These are phyloP conservation scores for Stenocarpella maydis DNA, from an alignment of 2,329 filamentous ascomycete species.

Conservation along the genomic window DNA sequence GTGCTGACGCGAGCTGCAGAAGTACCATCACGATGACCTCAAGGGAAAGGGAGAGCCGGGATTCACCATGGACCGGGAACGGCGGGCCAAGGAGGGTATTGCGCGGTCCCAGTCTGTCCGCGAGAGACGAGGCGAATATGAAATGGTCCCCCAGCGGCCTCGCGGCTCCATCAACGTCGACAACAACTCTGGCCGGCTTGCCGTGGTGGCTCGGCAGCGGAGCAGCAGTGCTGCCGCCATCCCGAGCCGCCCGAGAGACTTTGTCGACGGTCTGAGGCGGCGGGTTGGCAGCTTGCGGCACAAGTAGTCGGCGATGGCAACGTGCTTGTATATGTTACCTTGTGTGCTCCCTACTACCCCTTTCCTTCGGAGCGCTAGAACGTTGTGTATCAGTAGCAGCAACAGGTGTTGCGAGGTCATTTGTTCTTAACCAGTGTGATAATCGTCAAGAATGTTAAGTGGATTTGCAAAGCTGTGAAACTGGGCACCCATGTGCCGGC, in stretches of 20 bases:
- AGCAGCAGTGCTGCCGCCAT: constrained; percentile 51
- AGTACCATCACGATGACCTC: constrained; percentile 78
- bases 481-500: background rate
- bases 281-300: constrained; percentile 62
- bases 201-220: constrained; percentile 44
- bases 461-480: background rate
- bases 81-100: constrained; percentile 64
- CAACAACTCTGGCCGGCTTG: constrained; percentile 38
- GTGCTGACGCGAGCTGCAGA: constrained; percentile 46
- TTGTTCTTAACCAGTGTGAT: background rate
- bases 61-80: constrained; percentile 73
- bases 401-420: background rate
- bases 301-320: constrained; percentile 45
- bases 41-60: constrained; percentile 85
- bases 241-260: constrained; percentile 48
- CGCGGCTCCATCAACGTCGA: constrained; percentile 34
- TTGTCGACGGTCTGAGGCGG: constrained; percentile 61
- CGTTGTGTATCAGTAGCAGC: background rate
- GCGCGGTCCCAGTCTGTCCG: constrained; percentile 39
- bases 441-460: background rate
- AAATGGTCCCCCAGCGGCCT: constrained; percentile 54
- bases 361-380: background rate
- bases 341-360: background rate
- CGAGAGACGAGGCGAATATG: constrained; percentile 51
- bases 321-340: background rate